Base-by-base conservation (phyloP, 2,329 filamentous ascomycete species). In the Venturiaceae sp. region DNA sequence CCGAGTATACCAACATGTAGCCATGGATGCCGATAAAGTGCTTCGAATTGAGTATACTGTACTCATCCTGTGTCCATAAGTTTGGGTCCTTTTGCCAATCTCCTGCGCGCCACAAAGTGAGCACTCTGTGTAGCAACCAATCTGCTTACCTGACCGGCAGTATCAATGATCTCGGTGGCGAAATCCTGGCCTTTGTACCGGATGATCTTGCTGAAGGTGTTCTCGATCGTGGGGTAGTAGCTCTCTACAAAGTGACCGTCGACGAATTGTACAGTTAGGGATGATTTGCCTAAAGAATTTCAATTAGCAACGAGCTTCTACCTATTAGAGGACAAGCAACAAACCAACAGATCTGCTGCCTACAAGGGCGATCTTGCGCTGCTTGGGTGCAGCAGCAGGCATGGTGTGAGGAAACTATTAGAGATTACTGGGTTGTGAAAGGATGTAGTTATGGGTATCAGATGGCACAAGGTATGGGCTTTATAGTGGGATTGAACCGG, bases 1-100 rank as follows among this genome's bases (percentile, higher is more conserved):
- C 92, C n/a, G 92, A 96, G 75, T 99, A 99, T 53, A 96, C 92
- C 61, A 99, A 87, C 83, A 99, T 91, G 74, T 97, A 99, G 59
- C 94, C 94, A 77, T 99, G 94, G 65, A 97, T 97, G 63, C 94
- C 94, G 72, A 99, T 97, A 68, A 97, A 97, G 72, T 97, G 92
- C 77, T 97, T 97, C 62, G 90, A 95, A 75, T 96, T 97, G 62
- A 99, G 80, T 64, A 97, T 96, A 70, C 90, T 95, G 79, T 99
- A 99, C 75, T 99, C 94, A 78, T 99, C 94, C 87, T 94, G 69
- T 60, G 36, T 28, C 11, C 30, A 56, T 50, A 23, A 50, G 11
- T 16, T 32, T 8, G 52, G 13, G n/a, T n/a, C n/a, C n/a, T n/a
- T n/a, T n/a, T n/a, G n/a, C n/a, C n/a, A n/a, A n/a, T n/a, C n/a